phyloP scores from a whole-genome alignment of 2,329 filamentous ascomycete species.

The Fusarium luffae region DNA sequence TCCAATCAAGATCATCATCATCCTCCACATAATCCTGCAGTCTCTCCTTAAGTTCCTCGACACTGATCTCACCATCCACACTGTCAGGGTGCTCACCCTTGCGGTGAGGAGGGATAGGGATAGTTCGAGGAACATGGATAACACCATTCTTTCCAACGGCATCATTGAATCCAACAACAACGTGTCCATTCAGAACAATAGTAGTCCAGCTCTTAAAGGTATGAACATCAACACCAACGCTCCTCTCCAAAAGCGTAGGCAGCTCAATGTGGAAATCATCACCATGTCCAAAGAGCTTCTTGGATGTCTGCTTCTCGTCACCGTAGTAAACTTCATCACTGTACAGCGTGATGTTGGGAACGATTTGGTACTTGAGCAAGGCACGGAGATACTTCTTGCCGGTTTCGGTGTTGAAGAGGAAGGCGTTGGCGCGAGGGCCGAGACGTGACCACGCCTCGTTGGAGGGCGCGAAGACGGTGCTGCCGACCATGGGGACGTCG shows the following conservation, averaged over 20 bases:
- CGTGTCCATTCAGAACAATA: conserved; percentile 81
- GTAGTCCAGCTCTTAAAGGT: conserved; percentile 74
- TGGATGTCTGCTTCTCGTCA: conserved; percentile 38
- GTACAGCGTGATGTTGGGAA: conserved; percentile 80
- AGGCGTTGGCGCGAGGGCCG: conserved; percentile 76
- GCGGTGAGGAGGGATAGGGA: conserved; percentile 80
- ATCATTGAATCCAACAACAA: conserved; percentile 74
- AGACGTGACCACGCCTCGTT: conserved; percentile 85
- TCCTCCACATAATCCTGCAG: conserved; percentile 45
- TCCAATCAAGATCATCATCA: neutral
- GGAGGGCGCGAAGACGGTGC: conserved; percentile 82
- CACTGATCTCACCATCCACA: conserved; percentile 39
- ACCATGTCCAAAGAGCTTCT: conserved; percentile 34
- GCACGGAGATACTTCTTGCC: conserved; percentile 82
- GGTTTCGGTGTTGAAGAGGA: conserved; percentile 80
- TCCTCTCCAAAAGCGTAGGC: conserved; percentile 75
- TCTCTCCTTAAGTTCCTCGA: conserved; percentile 47
- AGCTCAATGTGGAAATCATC: conserved; percentile 71
- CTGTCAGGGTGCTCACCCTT: conserved; percentile 17
- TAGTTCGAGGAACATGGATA: conserved; percentile 77
- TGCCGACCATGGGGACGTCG: conserved; percentile 66
- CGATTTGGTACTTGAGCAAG: conserved; percentile 82
- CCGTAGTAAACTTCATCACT: conserved; percentile 80
- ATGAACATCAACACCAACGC: conserved; percentile 76
- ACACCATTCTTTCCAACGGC: conserved; percentile 82